Conservation (phyloP, 2,329 filamentous ascomycete species). For the Penicillium hesseltinei region DNA sequence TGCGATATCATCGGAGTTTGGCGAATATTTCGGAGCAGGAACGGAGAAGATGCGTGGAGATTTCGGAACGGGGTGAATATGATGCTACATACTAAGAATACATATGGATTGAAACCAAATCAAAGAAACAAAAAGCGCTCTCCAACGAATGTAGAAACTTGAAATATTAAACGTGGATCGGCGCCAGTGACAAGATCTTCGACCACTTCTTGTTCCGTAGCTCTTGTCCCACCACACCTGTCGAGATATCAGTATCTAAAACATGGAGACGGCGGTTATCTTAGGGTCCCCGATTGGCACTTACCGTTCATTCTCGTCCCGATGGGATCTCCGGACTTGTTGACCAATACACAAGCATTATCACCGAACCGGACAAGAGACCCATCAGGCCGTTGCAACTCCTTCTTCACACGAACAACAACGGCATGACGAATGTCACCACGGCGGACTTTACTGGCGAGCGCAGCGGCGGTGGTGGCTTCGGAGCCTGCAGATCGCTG, state of each 20-base stretch:
- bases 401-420: conserved; percentile 86
- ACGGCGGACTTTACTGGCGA: conserved; percentile 89
- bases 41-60: not conserved
- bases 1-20: conserved; percentile 12
- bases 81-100: conserved; percentile 29
- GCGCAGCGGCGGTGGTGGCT: conserved; percentile 68
- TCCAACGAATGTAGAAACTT: conserved; percentile 21
- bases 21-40: conserved; percentile 1
- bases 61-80: conserved; percentile 9
- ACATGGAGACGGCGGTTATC: not conserved
- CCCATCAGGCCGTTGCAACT: conserved; percentile 82
- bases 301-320: conserved; percentile 82
- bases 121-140: conserved; percentile 27
- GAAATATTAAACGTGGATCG: conserved; percentile 66
- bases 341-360: conserved; percentile 96
- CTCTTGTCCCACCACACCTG: conserved; percentile 83
- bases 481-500: conserved; percentile 76
- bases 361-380: conserved; percentile 92
- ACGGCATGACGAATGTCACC: conserved; percentile 96
- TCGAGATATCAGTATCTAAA: conserved; percentile 25
- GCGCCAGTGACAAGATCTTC: conserved; percentile 94
- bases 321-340: conserved; percentile 94
- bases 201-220: conserved; percentile 93
- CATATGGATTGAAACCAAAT: conserved; percentile 22
- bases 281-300: conserved; percentile 22